Base-by-base conservation (phyloP, 768 basidiomycete species). In the Amanita subjunquillea region DNA sequence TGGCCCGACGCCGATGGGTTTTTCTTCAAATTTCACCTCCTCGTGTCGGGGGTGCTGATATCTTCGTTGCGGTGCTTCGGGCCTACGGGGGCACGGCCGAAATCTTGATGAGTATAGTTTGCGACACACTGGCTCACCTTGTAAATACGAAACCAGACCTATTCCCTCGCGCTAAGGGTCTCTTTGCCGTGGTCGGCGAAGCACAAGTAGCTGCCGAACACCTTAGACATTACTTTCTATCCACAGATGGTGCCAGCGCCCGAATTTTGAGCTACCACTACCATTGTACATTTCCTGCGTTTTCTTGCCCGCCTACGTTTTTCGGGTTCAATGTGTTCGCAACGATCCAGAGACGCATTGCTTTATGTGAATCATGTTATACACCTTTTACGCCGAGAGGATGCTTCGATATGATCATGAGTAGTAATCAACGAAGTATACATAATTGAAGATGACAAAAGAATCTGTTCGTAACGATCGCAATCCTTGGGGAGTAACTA, bases 1-100 rank as follows among this genome's bases (percentile, higher is more conserved):
- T 29, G 4, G 45, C 45, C 20, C 45, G 45, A 47, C 45, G 45
- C 15, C 43, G 50, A 57, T 55, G 56, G 50, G 37, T 43, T 46
- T 42, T 54, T 32, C 29, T 42, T 58, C 52, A 57, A 48, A 43
- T 48, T 47, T 6, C 54, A 42, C 56, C 56, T 44, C 38, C 53
- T 34, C 32, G 42, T 45, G 17, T 49, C 3, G 13, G 4, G 7
- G 17, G 17, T 17, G 17, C 1, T 23, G 56, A 57, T 13, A 13
- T 47, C 12, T 47, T 47, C 20, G 45, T 32, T 29, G 17, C 15
- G 3, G 48, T 47, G 15, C 29, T 47, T 34, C 10, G 17, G 5
- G 29, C 6, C 15, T 47, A 9, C 45, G 8, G 25, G 30, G 45
- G 29, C 15, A 29, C 27, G 1, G 6, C 27, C 3, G 6, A 47